Conservation (phyloP, 2,329 filamentous ascomycete genomes). For the Exophiala calicioides region DNA sequence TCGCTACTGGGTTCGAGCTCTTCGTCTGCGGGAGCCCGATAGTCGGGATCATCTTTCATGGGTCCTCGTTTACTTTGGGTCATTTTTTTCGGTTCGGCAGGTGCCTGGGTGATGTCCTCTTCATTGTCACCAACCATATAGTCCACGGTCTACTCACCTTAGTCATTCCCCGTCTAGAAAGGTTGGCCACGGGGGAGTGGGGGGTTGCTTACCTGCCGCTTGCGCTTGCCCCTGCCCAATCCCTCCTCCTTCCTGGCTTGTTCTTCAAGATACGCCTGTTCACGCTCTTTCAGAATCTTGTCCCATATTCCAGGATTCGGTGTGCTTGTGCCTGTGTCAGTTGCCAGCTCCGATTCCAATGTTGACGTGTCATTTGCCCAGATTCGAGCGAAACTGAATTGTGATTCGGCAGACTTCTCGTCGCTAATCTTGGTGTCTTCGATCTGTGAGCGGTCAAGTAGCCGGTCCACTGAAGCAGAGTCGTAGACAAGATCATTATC, state of each 20-base stretch:
- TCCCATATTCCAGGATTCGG: slow-evolving; percentile 71
- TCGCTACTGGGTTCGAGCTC: slow-evolving; percentile 38
- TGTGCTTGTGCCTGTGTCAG: slow-evolving; percentile 56
- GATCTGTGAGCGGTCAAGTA: slow-evolving; percentile 82
- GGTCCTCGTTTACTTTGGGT: slow-evolving; percentile 5
- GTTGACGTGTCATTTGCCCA: slow-evolving; percentile 81
- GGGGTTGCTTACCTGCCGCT: slow-evolving; percentile 54
- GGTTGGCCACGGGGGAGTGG: neutral
- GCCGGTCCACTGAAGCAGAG: slow-evolving; percentile 75
- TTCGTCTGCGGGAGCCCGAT: slow-evolving; percentile 52
- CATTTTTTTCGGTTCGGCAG: slow-evolving; percentile 1
- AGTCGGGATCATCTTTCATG: slow-evolving; percentile 30
- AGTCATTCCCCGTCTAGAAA: slow-evolving; percentile 4
- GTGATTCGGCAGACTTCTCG: slow-evolving; percentile 69
- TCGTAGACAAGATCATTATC: slow-evolving; percentile 77
- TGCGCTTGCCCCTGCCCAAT: slow-evolving; percentile 83
- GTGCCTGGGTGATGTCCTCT: too few species aligned
- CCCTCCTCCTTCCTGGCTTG: slow-evolving; percentile 68
- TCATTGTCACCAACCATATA: slow-evolving; percentile 24
- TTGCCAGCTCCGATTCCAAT: slow-evolving; percentile 63
- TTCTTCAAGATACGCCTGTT: slow-evolving; percentile 73
- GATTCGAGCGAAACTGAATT: slow-evolving; percentile 86
- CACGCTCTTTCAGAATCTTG: slow-evolving; percentile 79
- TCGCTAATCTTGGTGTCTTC: slow-evolving; percentile 69
- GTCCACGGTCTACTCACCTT: slow-evolving; percentile 26